Evolutionary conservation across 2,329 filamentous ascomycete genomes (phyloP).

Genomic region (Colletotrichum coccodes): DNA sequence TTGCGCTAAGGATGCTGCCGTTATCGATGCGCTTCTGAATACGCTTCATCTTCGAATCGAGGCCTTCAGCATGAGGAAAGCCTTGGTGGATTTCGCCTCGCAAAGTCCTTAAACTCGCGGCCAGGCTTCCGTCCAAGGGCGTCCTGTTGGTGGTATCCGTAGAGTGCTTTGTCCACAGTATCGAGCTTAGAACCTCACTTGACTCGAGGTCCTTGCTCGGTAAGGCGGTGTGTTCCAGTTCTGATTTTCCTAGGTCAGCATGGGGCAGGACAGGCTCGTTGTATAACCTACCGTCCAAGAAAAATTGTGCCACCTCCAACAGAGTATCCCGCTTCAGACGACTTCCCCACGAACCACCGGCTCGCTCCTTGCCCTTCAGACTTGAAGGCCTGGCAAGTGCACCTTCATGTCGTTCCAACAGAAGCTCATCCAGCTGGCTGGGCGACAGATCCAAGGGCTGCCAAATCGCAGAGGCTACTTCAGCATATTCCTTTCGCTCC

Average conservation of each 20-base stretch:
- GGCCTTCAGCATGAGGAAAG: constrained; percentile 43
- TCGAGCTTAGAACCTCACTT: constrained; percentile 50
- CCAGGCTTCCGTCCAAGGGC: constrained; percentile 44
- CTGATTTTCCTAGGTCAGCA: constrained; percentile 40
- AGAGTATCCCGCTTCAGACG: constrained; percentile 48
- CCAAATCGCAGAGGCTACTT: constrained; percentile 60
- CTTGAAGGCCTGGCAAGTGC: constrained; percentile 37
- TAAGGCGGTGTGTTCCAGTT: constrained; percentile 58
- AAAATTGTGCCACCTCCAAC: constrained; percentile 53
- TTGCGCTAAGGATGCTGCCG: constrained; percentile 51
- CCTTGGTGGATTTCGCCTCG: constrained; percentile 46
- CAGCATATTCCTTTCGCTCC: constrained; percentile 51
- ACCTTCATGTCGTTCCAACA: constrained; percentile 36
- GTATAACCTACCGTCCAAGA: constrained; percentile 58
- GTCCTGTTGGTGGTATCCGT: constrained; percentile 42
- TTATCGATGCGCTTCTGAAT: constrained; percentile 48
- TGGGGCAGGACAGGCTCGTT: background rate
- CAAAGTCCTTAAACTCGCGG: constrained; percentile 47
- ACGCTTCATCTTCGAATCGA: constrained; percentile 45
- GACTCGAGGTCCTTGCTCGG: constrained; percentile 40
- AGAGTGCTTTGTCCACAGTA: constrained; percentile 54
- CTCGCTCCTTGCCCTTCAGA: constrained; percentile 55
- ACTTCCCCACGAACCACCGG: constrained; percentile 21
- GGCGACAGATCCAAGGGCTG: constrained; percentile 50
- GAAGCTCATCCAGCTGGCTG: constrained; percentile 40